Base-by-base conservation (phyloP, 1,284 basidiomycete species). In the Ganoderma sinense region DNA sequence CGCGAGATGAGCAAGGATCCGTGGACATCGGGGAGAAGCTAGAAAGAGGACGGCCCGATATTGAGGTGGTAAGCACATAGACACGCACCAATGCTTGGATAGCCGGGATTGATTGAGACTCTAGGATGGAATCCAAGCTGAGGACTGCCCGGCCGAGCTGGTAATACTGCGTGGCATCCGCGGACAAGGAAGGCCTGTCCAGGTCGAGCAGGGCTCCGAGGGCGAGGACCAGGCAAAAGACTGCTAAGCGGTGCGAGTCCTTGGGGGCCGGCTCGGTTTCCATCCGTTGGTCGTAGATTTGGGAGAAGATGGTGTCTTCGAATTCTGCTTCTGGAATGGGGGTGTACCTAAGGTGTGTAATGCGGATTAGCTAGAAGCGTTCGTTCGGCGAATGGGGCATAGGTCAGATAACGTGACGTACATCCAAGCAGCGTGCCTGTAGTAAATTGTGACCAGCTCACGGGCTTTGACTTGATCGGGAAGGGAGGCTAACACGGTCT, bases 391-490 rank as follows among this genome's bases (percentile, higher is more conserved):
- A 29, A 26, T 29, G 16, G 41, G 45, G 51, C 14, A 36, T 55
- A 64, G 59, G 26, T 61, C 29, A 26, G 55, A 43, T 62, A 61
- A 58, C 48, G 55, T 75, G 72, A 86, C 88, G 72, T 78, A 90
- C 90, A 91, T 89, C 89, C 89, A 92, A 68, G 88, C 88, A 69
- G 88, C 89, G 77, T 91, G 87, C 74, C 84, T 84, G 78, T 85
- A 92, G 79, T 92, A 92, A 36, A 85, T 80, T 51, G 85, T 81
- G 66, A 82, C 81, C 59, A 89, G 80, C 33, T 78, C 79, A 72
- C 81, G 82, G 2, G 89, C 88, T 41, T 80, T 78, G 26, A 78
- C 72, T 26, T 78, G 75, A 39, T 82, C 80, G 18, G 90, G 90
- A 20, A 91, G 80, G 51, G 82, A 81, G 59, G 78, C 79, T 58